A percentile compares a stretch with the other conserved stretches of the same genome.
Conservation (phyloP, 139 green algal species). For the Dunaliella sp. region DNA sequence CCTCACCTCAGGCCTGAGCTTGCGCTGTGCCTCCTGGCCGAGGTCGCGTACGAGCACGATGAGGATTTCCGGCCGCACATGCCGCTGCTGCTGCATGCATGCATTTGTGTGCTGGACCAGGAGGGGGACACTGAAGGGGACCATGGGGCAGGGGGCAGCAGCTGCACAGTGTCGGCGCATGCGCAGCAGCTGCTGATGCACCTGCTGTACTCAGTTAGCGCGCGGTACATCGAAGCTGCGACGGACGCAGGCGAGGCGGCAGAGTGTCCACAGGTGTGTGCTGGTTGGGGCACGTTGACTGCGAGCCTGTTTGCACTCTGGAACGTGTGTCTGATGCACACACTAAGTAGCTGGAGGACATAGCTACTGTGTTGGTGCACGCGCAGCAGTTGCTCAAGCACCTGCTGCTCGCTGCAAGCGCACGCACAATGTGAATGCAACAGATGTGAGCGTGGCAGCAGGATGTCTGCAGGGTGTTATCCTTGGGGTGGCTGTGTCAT, state of each 20-base stretch:
- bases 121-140: background rate
- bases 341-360: too few species aligned
- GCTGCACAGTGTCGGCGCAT: background rate
- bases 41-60: slow-evolving; percentile 90
- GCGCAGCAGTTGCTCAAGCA: slow-evolving; percentile 72
- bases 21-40: slow-evolving; percentile 80
- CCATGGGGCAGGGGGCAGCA: background rate
- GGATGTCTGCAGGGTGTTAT: background rate
- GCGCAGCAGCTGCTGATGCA: slow-evolving; percentile 72
- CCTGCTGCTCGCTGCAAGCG: slow-evolving; percentile 59
- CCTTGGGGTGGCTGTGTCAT: too few species aligned
- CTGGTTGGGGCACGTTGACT: too few species aligned
- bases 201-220: slow-evolving; percentile 60
- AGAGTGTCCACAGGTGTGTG: slow-evolving; percentile 2
- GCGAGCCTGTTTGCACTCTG: too few species aligned
- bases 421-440: slow-evolving; percentile 13
- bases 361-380: slow-evolving; percentile 1
- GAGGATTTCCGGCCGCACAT: slow-evolving; percentile 83
- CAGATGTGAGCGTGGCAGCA: background rate
- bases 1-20: slow-evolving; percentile 69
- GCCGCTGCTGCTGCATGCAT: slow-evolving; percentile 74
- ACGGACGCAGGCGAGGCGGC: background rate
- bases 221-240: slow-evolving; percentile 14
- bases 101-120: slow-evolving; percentile 25
- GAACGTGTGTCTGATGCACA: too few species aligned